Conservation (phyloP, 2,329 filamentous ascomycete species). For the Dactylellina cionopaga region DNA sequence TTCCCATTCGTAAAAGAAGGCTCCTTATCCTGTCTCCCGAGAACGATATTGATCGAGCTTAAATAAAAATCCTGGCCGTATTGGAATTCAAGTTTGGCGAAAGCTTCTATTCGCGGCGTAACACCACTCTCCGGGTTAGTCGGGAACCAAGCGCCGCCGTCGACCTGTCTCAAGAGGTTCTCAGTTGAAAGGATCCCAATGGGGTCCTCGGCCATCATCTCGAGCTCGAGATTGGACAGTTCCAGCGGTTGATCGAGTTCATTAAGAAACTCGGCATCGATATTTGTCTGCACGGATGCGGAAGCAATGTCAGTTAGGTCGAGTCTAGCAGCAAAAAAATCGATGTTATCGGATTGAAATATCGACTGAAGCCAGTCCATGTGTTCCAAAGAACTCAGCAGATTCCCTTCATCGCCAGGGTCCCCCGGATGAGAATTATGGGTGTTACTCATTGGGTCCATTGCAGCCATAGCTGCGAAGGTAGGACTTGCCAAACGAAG, state of each 20-base stretch:
- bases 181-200: conserved; percentile 1
- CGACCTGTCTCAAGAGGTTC: conserved; percentile 42
- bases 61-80: conserved; percentile 57
- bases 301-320: conserved; percentile 40
- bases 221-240: conserved; percentile 3
- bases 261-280: conserved; percentile 23
- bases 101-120: conserved; percentile 54
- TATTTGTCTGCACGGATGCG: conserved; percentile 18
- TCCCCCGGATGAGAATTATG: conserved; percentile 35
- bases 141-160: conserved; percentile 54
- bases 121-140: conserved; percentile 17
- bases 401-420: conserved; percentile 41
- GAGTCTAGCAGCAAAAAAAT: conserved; percentile 9
- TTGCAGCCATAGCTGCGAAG: conserved; percentile 50
- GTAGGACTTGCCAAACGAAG: conserved; percentile 20
- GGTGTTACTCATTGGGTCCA: conserved; percentile 29
- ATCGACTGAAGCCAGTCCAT: conserved; percentile 50
- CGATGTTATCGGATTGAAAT: conserved; percentile 17
- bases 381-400: conserved; percentile 24
- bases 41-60: conserved; percentile 54
- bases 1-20: background rate
- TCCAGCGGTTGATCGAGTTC: conserved; percentile 6
- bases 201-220: background rate
- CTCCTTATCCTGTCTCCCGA: conserved; percentile 55
- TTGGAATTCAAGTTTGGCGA: conserved; percentile 56